A percentile compares a stretch with the other conserved stretches of the same genome.
These are phyloP conservation scores for Phytophthora hibernalis DNA, from an alignment of 352 stramenopile genomes.

Conservation along the genomic window DNA sequence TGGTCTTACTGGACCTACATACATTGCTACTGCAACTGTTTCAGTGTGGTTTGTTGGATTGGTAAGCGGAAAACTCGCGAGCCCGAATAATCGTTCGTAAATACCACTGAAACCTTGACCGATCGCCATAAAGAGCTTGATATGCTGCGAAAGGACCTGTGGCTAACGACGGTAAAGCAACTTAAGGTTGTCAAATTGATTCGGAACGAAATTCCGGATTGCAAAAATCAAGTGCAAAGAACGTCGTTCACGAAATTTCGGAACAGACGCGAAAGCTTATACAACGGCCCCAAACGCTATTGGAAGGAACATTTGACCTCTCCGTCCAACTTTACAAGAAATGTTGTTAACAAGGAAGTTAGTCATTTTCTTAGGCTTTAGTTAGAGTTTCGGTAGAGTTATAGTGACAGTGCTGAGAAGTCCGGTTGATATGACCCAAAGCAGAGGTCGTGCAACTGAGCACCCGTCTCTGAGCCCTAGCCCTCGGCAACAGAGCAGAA, in stretches of 20 bases:
- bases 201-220: conserved; percentile 21
- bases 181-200: conserved; percentile 19
- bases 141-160: conserved; percentile 15
- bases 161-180: conserved; percentile 19
- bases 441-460: conserved; percentile 10
- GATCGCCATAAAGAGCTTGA: conserved; percentile 5
- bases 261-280: not conserved
- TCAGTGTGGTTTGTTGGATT: conserved; percentile 4
- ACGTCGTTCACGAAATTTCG: not conserved
- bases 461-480: conserved; percentile 2
- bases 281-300: not conserved
- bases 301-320: conserved; percentile 8
- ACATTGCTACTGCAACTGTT: conserved; percentile 15
- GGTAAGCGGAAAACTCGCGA: conserved; percentile 23
- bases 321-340: conserved; percentile 11
- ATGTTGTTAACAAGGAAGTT: not conserved
- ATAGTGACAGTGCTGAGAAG: conserved; percentile 3
- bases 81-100: conserved; percentile 11
- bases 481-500: conserved; percentile 9
- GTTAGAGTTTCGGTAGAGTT: conserved; percentile 1
- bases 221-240: conserved; percentile 6
- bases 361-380: not conserved
- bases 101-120: conserved; percentile 16
- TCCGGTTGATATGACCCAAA: not conserved
- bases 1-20: conserved; percentile 21